Evolutionary conservation across 352 stramenopile species (phyloP).

Genomic region (Phytopythium montanum): DNA sequence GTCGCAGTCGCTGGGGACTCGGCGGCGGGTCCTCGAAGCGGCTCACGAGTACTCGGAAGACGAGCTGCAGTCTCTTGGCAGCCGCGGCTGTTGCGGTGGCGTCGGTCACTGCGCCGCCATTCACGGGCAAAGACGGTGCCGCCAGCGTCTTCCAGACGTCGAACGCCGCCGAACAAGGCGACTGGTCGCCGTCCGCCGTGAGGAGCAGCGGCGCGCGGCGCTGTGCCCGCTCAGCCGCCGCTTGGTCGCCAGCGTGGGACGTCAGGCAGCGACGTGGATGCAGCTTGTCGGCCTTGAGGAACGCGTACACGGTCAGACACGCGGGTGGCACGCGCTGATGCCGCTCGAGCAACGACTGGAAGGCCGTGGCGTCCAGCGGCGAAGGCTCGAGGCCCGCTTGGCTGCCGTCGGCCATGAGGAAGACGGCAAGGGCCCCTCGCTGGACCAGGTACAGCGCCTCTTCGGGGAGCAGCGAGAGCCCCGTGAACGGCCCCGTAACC

Average conservation of each 20-base stretch:
- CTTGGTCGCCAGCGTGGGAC: neutral
- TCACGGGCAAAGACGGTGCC: neutral
- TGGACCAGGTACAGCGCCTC: conserved; percentile 68
- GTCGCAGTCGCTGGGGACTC: conserved; percentile 14
- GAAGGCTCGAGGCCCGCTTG: neutral
- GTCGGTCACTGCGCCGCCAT: neutral
- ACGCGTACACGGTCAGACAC: conserved; percentile 52
- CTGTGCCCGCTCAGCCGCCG: neutral
- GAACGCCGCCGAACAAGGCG: conserved; percentile 29
- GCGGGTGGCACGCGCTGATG: conserved; percentile 26
- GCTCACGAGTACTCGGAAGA: conserved; percentile 56
- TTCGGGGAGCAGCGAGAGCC: conserved; percentile 62
- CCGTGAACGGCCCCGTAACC: conserved; percentile 45
- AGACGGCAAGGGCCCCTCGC: conserved; percentile 42
- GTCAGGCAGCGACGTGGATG: conserved; percentile 44
- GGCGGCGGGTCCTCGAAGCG: conserved; percentile 39
- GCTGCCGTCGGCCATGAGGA: conserved; percentile 14
- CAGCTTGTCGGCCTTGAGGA: conserved; percentile 65
- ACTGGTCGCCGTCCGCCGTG: neutral
- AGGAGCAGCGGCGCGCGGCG: conserved; percentile 22
- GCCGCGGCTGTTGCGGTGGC: conserved; percentile 1
- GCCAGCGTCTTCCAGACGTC: conserved; percentile 55
- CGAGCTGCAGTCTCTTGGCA: conserved; percentile 37
- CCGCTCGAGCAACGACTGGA: conserved; percentile 24
- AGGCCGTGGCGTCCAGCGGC: conserved; percentile 20